Evolutionary conservation across 108 stramenopile genomes (phyloP).

Genomic region (Nitzschia palea): DNA sequence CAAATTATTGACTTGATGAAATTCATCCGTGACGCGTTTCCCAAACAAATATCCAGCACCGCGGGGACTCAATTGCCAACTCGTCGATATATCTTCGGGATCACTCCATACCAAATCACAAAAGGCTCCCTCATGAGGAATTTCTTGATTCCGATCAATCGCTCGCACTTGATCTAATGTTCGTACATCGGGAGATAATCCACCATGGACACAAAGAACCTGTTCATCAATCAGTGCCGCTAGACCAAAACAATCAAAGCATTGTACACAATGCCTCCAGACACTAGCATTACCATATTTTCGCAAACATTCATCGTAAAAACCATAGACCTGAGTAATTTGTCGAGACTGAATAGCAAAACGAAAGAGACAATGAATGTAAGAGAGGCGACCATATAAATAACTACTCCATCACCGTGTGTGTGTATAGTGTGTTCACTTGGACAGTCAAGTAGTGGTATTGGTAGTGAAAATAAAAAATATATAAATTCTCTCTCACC

Average conservation of each 20-base stretch:
- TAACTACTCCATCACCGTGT: neutral
- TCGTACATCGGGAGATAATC: slow-evolving; percentile 92
- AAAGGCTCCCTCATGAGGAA: slow-evolving; percentile 99
- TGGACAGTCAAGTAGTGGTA: too few species aligned
- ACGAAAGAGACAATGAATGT: neutral
- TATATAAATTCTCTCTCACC: slow-evolving; percentile 25
- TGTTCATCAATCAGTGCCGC: slow-evolving; percentile 95
- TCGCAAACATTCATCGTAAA: slow-evolving; percentile 98
- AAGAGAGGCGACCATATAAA: neutral
- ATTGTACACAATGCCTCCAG: slow-evolving; percentile 89
- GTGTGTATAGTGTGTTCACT: too few species aligned
- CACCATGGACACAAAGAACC: slow-evolving; percentile 95
- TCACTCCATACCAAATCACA: slow-evolving; percentile 99
- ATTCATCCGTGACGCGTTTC: slow-evolving; percentile 88
- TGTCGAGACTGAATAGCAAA: slow-evolving; percentile 67
- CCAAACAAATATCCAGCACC: slow-evolving; percentile 96
- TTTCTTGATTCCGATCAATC: slow-evolving; percentile 96
- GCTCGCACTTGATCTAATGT: slow-evolving; percentile 93
- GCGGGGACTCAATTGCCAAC: slow-evolving; percentile 71
- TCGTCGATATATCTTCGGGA: slow-evolving; percentile 91
- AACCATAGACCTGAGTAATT: slow-evolving; percentile 97
- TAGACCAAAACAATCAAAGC: slow-evolving; percentile 97
- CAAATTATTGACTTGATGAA: slow-evolving; percentile 89
- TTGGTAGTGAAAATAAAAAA: slow-evolving; percentile 1
- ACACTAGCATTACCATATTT: slow-evolving; percentile 98